Evolutionary conservation across 2,329 filamentous ascomycete genomes (phyloP).

Genomic region (Botrytis aclada): DNA sequence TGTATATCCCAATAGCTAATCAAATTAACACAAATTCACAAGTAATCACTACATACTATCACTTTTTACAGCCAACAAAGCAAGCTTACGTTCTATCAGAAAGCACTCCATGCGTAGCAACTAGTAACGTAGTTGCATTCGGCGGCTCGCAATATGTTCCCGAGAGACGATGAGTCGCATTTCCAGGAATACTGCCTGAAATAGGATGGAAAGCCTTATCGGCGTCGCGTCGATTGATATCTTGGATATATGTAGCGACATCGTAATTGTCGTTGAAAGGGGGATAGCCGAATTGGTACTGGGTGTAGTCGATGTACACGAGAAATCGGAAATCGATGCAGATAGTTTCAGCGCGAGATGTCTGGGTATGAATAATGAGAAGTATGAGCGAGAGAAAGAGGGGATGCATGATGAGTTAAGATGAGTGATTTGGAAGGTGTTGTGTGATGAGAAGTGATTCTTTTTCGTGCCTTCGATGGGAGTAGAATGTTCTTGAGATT

Average conservation of each 20-base stretch:
- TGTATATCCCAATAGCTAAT: neutral
- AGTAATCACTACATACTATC: accelerated
- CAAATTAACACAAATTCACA: neutral
- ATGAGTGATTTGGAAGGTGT: neutral
- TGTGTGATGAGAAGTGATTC: neutral
- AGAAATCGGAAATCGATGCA: neutral
- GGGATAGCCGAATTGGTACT: neutral
- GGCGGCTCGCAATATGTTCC: neutral
- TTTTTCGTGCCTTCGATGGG: neutral
- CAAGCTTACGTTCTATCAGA: neutral
- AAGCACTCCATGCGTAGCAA: neutral
- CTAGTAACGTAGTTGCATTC: neutral
- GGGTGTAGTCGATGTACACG: neutral
- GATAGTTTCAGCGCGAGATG: neutral
- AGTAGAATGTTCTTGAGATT: neutral
- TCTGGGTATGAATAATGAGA: neutral
- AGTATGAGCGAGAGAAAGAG: neutral
- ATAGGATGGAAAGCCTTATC: neutral
- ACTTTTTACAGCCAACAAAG: neutral
- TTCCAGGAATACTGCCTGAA: neutral
- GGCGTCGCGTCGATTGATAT: neutral
- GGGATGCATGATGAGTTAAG: neutral
- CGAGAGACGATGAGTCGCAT: neutral
- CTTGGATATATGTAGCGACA: neutral
- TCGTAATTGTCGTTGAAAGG: neutral